A percentile compares a stretch with the other conserved stretches of the same genome.
phyloP scores from a whole-genome alignment of 2,329 filamentous ascomycete species.

The Fusarium veterinarium region DNA sequence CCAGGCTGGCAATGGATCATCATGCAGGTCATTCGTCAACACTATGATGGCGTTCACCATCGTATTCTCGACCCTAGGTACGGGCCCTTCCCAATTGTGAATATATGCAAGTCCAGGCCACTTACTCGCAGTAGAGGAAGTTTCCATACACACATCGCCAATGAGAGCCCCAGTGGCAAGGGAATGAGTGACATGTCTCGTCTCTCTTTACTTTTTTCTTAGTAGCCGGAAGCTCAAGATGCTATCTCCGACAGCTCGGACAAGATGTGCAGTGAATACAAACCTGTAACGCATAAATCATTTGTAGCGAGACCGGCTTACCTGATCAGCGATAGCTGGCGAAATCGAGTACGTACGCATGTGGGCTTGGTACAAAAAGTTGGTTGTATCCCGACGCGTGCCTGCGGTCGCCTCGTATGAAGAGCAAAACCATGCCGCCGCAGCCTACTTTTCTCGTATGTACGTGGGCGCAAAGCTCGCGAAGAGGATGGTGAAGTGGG shows the following conservation, averaged over 20 bases:
- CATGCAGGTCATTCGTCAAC: constrained; percentile 3
- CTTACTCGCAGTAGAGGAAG: constrained; percentile 21
- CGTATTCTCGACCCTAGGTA: constrained; percentile 20
- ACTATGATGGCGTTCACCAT: constrained; percentile 20
- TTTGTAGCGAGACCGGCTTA: constrained; percentile 13
- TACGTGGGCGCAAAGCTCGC: constrained; percentile 30
- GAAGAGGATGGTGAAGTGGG: constrained; percentile 30
- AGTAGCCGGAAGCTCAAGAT: constrained; percentile 4
- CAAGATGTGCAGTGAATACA: constrained; percentile 13
- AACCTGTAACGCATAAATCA: constrained; percentile 3
- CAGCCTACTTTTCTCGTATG: constrained; percentile 42
- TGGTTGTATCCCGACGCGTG: constrained; percentile 33
- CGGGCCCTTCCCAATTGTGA: constrained; percentile 7
- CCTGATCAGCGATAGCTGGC: constrained; percentile 36
- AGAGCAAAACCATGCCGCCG: constrained; percentile 39
- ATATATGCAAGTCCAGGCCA: constrained; percentile 6
- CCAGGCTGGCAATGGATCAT: not conserved
- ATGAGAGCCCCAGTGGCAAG: constrained; percentile 3
- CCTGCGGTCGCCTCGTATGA: constrained; percentile 38
- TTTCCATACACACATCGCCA: constrained; percentile 23
- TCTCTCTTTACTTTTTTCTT: constrained; percentile 4
- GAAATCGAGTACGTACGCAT: constrained; percentile 37
- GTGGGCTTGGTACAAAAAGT: constrained; percentile 21
- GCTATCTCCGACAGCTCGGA: constrained; percentile 22
- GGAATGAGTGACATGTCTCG: constrained; percentile 24